phyloP scores from a whole-genome alignment of 192 early-diverging fungal genomes.

The Phycomyces blakesleeanus region DNA sequence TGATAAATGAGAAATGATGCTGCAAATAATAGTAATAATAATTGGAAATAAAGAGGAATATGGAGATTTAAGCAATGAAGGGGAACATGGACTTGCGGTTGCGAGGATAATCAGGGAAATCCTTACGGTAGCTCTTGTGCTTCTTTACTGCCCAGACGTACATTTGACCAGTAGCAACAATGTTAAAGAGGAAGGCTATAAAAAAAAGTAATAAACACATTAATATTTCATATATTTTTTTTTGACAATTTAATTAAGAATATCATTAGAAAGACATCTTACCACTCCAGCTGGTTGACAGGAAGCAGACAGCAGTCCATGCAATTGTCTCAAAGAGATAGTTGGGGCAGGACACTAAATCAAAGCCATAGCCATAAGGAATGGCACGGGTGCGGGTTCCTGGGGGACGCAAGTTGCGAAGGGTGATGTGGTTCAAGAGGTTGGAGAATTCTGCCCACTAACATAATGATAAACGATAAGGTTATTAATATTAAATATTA shows the following conservation, averaged over 20 bases:
- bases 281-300: constrained; percentile 71
- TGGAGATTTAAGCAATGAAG: constrained; percentile 48
- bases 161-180: constrained; percentile 81
- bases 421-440: constrained; percentile 75
- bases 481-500: too few species aligned
- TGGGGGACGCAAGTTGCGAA: constrained; percentile 88
- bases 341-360: constrained; percentile 87
- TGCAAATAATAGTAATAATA: too few species aligned
- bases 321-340: constrained; percentile 87
- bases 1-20: too few species aligned
- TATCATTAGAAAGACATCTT: too few species aligned
- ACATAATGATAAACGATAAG: too few species aligned
- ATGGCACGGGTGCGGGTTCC: constrained; percentile 83
- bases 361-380: constrained; percentile 90
- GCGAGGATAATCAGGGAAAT: constrained; percentile 89
- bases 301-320: constrained; percentile 70
- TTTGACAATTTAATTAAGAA: background rate
- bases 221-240: too few species aligned
- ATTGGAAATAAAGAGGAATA: too few species aligned
- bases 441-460: constrained; percentile 85
- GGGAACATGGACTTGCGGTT: constrained; percentile 79
- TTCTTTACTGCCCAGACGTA: constrained; percentile 96
- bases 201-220: too few species aligned
- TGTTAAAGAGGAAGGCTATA: constrained; percentile 61
- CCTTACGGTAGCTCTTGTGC: constrained; percentile 83